Evolutionary conservation across 2,329 filamentous ascomycete species (phyloP), one percentile per base, ranked within the genome.

Genomic region (Colletotrichum karsti): DNA sequence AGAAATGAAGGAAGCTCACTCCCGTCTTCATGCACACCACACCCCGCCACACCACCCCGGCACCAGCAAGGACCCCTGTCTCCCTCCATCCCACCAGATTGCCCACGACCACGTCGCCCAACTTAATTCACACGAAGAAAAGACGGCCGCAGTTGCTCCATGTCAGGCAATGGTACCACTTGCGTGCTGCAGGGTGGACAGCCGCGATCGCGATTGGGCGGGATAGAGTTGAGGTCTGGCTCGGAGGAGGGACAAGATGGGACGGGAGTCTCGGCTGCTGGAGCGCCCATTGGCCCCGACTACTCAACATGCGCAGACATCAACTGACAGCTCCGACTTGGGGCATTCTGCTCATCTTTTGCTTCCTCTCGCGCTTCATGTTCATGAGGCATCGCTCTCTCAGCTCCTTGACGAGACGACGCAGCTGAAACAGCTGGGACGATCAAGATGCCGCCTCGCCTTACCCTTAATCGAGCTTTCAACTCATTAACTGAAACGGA

Each of bases 21-120:
- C 39, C 39, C 39, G n/a, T 18, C 39, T 3, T 41, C 50, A 55
- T 39, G 51, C 42, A 60, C 35, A 20, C 44, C 28, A 48, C 28
- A 26, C 54, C 35, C 39, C 24, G 18, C 41, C 22, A 28, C 35
- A 18, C 24, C 59, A 55, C 57, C 42, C 63, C 63, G 42, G 51
- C 50, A 67, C 15, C 8, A 13, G 41, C 30, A 15, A 39, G 28
- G 55, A 44, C 59, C 59, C 59, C 61, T 44, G 41, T 28, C 39
- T 63, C 39, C 57, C n/a, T 35, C 50, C 50, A 53, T 56, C 63
- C 58, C 63, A 48, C 33, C 30, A 56, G 53, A 67, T 53, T 22
- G 39, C 7, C 18, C 24, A 24, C 28, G 33, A 28, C 46, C 46
- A 50, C 46, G 46, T 50, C 24, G 24, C 46, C 58, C 44, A 12